Evolutionary conservation across 1,139 yeast species (phyloP), one percentile per base, ranked within the genome.

Genomic region (Candida sp.): DNA sequence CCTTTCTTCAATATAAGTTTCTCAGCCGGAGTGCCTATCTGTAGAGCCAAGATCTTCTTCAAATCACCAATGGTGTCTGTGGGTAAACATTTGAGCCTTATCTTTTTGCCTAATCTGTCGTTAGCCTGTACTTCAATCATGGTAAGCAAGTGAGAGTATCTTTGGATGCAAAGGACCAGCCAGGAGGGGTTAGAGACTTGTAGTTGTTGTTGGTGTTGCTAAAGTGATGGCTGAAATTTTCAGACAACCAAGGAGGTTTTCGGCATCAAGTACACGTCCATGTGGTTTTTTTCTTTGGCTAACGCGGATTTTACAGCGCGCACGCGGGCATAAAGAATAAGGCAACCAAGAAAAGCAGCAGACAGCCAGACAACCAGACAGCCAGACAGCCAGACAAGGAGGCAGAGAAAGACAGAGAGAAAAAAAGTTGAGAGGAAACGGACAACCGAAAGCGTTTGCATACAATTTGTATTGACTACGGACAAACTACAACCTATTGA

Each of bases 21-120:
- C 38, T 85, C 88, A 44, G 81, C 73, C 1, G 85, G 73, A 0
- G 93, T 88, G 3, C 97, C 97, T 22, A 90, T 81, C 64, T 93
- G 98, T 22, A 91, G 75, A 0, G 94, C 87, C 17, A 96, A 70
- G 8, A 94, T 82, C 65, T 88, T 86, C 72, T 96, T 94, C 68
- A 94, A 86, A 62, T 96, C 99, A 4, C 96, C 98, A n/a, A 94
- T 79, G 0, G 94, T 81, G 65, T 94, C 99, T 7, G 86, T 86
- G 3, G 87, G 88, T 22, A 93, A 77, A 63, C 97, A 91, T 70
- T 91, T 93, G 47, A 93, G 98, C 49, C 82, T 79, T 42, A 92
- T 88, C 64, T 90, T 91, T 70, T 90, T 90, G 1, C 99, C 99
- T 17, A 94, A 77, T 58, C 97, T 80, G 54, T 70, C 75, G 49